These are phyloP conservation scores for Galerina sulciceps DNA, from an alignment of 768 basidiomycete species.

Conservation along the genomic window DNA sequence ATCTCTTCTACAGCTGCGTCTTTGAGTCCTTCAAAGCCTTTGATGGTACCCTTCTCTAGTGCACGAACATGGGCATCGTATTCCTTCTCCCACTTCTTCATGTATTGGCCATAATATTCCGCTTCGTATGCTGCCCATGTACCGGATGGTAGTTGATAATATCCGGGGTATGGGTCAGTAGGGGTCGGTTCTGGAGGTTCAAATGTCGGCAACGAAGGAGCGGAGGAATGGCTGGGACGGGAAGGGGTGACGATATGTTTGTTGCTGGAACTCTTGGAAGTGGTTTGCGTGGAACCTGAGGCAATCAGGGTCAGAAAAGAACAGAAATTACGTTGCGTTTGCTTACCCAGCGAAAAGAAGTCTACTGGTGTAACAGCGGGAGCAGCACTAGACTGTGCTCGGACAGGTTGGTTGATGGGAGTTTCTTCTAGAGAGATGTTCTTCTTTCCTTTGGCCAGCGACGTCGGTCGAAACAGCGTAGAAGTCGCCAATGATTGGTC, in stretches of 20 bases:
- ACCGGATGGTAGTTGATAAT: conserved; percentile 84
- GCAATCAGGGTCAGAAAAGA: conserved; percentile 22
- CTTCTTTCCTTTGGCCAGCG: conserved; percentile 59
- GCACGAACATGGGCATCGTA: conserved; percentile 74
- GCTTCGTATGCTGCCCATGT: conserved; percentile 78
- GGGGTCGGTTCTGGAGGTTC: conserved; percentile 75
- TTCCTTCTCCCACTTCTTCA: conserved; percentile 73
- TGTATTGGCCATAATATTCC: conserved; percentile 67
- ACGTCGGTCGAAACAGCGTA: conserved; percentile 61
- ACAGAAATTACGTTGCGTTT: background rate
- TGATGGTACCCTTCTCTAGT: conserved; percentile 68
- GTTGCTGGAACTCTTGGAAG: conserved; percentile 9
- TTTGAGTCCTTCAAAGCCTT: conserved; percentile 73
- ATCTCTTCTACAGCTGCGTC: conserved; percentile 58
- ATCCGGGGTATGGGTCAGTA: conserved; percentile 82
- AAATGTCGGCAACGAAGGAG: conserved; percentile 70
- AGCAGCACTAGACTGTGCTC: conserved; percentile 17
- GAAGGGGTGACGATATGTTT: conserved; percentile 28
- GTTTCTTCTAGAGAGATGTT: conserved; percentile 60
- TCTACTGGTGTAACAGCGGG: conserved; percentile 43
- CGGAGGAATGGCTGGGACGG: conserved; percentile 56
- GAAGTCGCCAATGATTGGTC: conserved; percentile 28
- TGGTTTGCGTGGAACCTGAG: conserved; percentile 15
- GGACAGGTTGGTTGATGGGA: conserved; percentile 13
- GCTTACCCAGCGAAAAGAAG: conserved; percentile 72